phyloP scores from a whole-genome alignment of 306 rosid species.

The Coriaria nepalensis region DNA sequence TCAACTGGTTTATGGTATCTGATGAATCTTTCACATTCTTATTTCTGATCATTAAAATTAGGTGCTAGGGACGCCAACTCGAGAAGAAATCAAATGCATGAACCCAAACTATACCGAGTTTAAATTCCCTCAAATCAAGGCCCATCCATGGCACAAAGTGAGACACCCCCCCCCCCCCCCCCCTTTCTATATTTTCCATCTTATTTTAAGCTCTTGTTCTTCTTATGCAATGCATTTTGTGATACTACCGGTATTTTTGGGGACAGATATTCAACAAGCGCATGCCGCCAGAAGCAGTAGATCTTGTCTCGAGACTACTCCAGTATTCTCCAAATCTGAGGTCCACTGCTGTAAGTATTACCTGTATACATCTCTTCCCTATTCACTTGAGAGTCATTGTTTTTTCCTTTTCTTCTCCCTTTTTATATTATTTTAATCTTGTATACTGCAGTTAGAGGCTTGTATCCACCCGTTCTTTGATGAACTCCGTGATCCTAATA shows the following conservation, averaged over 20 bases:
- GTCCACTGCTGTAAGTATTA: conserved; percentile 43
- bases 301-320: conserved; percentile 60
- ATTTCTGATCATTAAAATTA: conserved; percentile 6
- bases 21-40: neutral
- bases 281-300: conserved; percentile 53
- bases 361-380: neutral
- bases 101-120: conserved; percentile 62
- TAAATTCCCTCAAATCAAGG: conserved; percentile 50
- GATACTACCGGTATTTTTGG: too few relatives aligned
- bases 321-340: conserved; percentile 61
- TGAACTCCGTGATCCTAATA: conserved; percentile 49
- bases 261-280: conserved; percentile 65
- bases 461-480: conserved; percentile 48
- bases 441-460: conserved; percentile 37
- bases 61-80: conserved; percentile 66
- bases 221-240: too few relatives aligned
- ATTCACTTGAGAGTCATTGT: too few relatives aligned
- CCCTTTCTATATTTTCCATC: too few relatives aligned
- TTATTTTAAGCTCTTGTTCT: too few relatives aligned
- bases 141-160: conserved; percentile 55
- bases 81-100: conserved; percentile 68
- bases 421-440: neutral
- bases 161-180: too few relatives aligned
- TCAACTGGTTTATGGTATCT: too few relatives aligned
- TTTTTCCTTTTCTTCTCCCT: conserved; percentile 1